Conservation (phyloP, 1,284 basidiomycete genomes). For the Moesziomyces parantarcticus region DNA sequence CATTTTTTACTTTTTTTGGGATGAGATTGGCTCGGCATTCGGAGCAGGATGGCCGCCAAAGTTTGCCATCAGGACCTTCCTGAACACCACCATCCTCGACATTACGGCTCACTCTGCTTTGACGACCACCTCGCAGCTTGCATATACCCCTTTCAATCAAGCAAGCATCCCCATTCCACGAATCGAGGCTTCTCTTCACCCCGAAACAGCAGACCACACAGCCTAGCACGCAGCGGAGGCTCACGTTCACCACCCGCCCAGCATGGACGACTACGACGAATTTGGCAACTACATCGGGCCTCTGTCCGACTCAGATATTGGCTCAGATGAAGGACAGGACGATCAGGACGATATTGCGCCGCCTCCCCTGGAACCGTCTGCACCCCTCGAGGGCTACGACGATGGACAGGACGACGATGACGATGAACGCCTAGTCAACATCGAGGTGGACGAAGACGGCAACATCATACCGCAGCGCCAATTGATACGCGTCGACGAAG, state of each 20-base stretch:
- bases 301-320: conserved; percentile 62
- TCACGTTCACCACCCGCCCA: background rate
- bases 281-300: conserved; percentile 68
- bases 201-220: too few species aligned
- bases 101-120: background rate
- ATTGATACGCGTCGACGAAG: conserved; percentile 62
- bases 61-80: conserved; percentile 21
- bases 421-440: conserved; percentile 16
- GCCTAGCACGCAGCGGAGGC: background rate
- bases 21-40: conserved; percentile 31
- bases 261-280: conserved; percentile 67
- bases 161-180: too few species aligned
- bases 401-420: conserved; percentile 71
- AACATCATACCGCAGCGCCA: conserved; percentile 33
- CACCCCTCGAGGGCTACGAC: conserved; percentile 78
- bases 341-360: conserved; percentile 8
- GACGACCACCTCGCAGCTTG: conserved; percentile 1
- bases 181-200: too few species aligned
- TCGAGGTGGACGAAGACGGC: conserved; percentile 71
- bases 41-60: conserved; percentile 8
- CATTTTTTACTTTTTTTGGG: background rate
- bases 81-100: background rate
- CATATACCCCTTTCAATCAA: conserved; percentile 15
- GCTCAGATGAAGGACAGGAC: conserved; percentile 40
- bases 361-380: conserved; percentile 25